Conservation (phyloP, 768 basidiomycete genomes). For the Rhizopogon rudus region DNA sequence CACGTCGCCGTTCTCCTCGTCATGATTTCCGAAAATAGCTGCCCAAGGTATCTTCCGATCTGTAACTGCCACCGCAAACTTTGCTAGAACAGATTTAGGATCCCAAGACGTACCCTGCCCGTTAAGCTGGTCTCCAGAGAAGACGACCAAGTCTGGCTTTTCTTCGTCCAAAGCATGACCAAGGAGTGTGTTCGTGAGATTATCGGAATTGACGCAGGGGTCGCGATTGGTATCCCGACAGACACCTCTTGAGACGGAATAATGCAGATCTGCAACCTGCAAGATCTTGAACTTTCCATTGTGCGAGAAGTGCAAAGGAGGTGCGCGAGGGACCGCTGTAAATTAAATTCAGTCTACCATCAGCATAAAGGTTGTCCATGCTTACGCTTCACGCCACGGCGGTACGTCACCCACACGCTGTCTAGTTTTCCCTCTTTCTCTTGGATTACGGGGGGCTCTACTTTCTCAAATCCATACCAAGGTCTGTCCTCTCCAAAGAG, state of each 20-base stretch:
- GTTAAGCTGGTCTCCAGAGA: constrained; percentile 91
- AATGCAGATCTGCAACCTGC: constrained; percentile 93
- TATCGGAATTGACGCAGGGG: constrained; percentile 64
- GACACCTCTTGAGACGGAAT: constrained; percentile 69
- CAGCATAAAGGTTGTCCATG: constrained; percentile 1
- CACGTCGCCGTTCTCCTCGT: constrained; percentile 62
- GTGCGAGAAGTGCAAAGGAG: constrained; percentile 75
- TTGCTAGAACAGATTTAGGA: constrained; percentile 79
- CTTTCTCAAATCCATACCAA: constrained; percentile 82
- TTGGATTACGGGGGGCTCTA: constrained; percentile 54
- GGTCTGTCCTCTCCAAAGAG: constrained; percentile 79
- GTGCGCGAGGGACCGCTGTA: constrained; percentile 64
- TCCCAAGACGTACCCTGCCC: constrained; percentile 92
- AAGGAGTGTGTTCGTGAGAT: constrained; percentile 72
- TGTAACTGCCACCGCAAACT: constrained; percentile 77
- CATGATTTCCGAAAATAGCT: constrained; percentile 93
- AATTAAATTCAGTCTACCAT: constrained; percentile 3
- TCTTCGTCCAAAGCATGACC: constrained; percentile 67
- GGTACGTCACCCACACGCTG: constrained; percentile 60
- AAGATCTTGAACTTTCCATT: constrained; percentile 87
- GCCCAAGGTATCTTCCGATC: constrained; percentile 84
- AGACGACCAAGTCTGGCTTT: constrained; percentile 88
- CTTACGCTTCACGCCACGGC: constrained; percentile 73
- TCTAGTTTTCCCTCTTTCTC: constrained; percentile 36
- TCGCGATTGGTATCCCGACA: constrained; percentile 66